Evolutionary conservation across 805 yeast genomes (phyloP).

Genomic region (Yarrowia deformans): DNA sequence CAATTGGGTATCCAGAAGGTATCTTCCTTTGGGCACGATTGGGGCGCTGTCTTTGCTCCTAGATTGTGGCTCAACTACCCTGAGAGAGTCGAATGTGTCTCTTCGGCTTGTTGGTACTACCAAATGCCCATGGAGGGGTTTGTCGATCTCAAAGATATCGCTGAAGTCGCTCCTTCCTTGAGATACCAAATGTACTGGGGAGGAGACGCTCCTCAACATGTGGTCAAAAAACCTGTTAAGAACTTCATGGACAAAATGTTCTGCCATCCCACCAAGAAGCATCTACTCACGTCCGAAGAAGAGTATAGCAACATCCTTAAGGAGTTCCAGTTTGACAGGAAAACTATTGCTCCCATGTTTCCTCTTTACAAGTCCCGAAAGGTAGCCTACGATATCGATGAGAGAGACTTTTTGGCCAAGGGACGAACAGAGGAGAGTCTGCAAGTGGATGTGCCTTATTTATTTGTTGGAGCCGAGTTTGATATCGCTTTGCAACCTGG

Average conservation of each 20-base stretch:
- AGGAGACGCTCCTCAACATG: conserved; percentile 22
- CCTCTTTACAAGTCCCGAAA: conserved; percentile 22
- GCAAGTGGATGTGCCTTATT: conserved; percentile 19
- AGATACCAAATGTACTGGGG: conserved; percentile 32
- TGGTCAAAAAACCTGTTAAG: not conserved
- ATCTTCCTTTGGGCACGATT: conserved; percentile 24
- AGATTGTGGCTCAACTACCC: conserved; percentile 22
- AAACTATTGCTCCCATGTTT: conserved; percentile 16
- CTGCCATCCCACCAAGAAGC: not conserved
- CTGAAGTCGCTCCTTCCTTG: conserved; percentile 18
- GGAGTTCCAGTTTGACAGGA: conserved; percentile 12
- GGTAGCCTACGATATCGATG: conserved; percentile 10
- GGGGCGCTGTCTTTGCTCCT: conserved; percentile 35
- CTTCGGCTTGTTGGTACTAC: conserved; percentile 36
- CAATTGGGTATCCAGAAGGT: conserved; percentile 25
- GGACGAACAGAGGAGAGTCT: conserved; percentile 9
- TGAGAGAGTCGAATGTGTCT: conserved; percentile 25
- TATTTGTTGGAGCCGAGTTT: conserved; percentile 24
- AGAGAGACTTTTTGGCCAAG: conserved; percentile 4
- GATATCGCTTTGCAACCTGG: conserved; percentile 30
- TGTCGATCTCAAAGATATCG: conserved; percentile 8
- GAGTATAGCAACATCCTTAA: conserved; percentile 7
- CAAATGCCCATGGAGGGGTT: conserved; percentile 25
- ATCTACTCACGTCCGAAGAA: conserved; percentile 4
- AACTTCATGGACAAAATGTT: conserved; percentile 1